A percentile compares a stretch with the other conserved stretches of the same genome.
phyloP scores from a whole-genome alignment of 495 filamentous ascomycete species.

The Hyaloscypha finlandica region DNA sequence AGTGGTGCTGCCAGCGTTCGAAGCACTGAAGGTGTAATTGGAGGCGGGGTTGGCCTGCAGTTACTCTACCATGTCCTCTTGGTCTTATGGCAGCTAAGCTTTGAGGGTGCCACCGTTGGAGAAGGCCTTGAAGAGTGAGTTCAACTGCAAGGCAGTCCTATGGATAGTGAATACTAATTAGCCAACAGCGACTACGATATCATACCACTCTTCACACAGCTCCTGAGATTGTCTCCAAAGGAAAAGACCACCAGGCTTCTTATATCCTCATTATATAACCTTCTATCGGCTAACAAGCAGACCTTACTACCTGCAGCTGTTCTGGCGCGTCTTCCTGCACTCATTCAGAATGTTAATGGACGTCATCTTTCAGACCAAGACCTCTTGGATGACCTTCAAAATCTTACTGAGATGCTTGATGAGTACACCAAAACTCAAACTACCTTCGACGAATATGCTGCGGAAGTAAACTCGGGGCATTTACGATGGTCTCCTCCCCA shows the following conservation, averaged over 20 bases:
- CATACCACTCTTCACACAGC: conserved; percentile 83
- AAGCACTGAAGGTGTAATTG: conserved; percentile 62
- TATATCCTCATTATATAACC: conserved; percentile 84
- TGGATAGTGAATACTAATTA: background rate
- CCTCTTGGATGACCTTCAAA: conserved; percentile 80
- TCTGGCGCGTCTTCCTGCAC: conserved; percentile 76
- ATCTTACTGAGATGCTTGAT: conserved; percentile 75
- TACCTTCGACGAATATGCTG: conserved; percentile 93
- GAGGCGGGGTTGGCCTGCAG: conserved; percentile 86
- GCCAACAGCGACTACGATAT: conserved; percentile 80
- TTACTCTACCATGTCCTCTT: conserved; percentile 93
- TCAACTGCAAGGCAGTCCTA: background rate
- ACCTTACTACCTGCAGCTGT: conserved; percentile 80
- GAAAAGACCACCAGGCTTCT: conserved; percentile 96
- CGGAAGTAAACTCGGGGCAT: conserved; percentile 85
- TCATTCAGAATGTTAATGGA: conserved; percentile 75
- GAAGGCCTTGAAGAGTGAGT: conserved; percentile 82
- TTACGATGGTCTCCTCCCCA: conserved; percentile 96
- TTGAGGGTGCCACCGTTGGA: conserved; percentile 81
- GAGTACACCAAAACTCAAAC: conserved; percentile 97
- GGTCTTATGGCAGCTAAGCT: conserved; percentile 93
- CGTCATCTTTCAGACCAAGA: conserved; percentile 89
- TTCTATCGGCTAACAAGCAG: conserved; percentile 72
- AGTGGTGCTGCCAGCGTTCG: conserved; percentile 60
- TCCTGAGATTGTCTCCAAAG: conserved; percentile 90